These are phyloP conservation scores for Jaenimonas drosophilae DNA, from an alignment of 208 protist species.

Conservation along the genomic window DNA sequence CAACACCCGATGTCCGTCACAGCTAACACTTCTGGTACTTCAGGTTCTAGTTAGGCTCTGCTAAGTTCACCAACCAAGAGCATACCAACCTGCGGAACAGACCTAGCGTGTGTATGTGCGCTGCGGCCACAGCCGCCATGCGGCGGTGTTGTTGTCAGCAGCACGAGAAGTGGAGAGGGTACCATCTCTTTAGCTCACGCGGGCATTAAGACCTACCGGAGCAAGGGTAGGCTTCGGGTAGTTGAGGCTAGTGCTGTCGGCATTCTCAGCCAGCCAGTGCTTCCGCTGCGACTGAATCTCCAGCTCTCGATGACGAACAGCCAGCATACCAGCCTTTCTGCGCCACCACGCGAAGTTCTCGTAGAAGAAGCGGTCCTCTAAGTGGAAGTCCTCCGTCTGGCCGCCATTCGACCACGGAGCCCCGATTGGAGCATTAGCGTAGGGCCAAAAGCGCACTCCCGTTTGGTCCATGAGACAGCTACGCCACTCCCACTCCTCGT, in stretches of 20 bases:
- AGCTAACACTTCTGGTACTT: too few relatives aligned
- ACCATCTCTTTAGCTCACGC: slow-evolving; percentile 1
- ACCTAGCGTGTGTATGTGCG: too few relatives aligned
- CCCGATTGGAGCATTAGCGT: slow-evolving; percentile 80
- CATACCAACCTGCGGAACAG: too few relatives aligned
- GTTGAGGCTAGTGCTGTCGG: slow-evolving; percentile 11
- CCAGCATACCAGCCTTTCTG: slow-evolving; percentile 68
- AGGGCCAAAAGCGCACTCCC: slow-evolving; percentile 84
- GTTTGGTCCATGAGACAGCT: slow-evolving; percentile 88
- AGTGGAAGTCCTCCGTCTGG: slow-evolving; percentile 87
- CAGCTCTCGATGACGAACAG: slow-evolving; percentile 68
- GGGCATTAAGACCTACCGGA: slow-evolving; percentile 37
- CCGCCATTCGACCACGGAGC: slow-evolving; percentile 83
- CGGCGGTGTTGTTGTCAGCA: too few relatives aligned
- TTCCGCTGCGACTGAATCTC: slow-evolving; percentile 64
- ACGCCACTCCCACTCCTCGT: slow-evolving; percentile 91
- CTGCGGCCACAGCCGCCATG: too few relatives aligned
- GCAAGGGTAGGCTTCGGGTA: slow-evolving; percentile 68
- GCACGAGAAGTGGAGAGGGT: too few relatives aligned
- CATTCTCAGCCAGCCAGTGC: slow-evolving; percentile 56
- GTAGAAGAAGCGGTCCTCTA: slow-evolving; percentile 87
- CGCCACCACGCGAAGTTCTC: slow-evolving; percentile 84
- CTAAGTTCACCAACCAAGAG: too few relatives aligned
- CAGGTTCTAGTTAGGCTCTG: too few relatives aligned
- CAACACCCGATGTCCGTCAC: too few relatives aligned